Conservation (phyloP, 2,329 filamentous ascomycete genomes). For the Fusarium metavorans region DNA sequence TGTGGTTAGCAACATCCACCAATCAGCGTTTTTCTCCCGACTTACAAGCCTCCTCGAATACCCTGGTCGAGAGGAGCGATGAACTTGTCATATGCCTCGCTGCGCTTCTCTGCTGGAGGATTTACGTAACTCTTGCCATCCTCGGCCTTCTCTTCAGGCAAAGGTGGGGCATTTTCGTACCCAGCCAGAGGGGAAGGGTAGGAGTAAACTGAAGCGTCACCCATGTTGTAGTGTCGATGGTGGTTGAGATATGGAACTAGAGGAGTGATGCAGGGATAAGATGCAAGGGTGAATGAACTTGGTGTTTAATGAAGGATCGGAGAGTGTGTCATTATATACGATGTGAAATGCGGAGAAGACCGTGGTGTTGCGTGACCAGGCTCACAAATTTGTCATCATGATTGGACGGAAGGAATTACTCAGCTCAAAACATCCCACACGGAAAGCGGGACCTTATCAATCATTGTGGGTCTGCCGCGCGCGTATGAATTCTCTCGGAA, state of each 20-base stretch:
- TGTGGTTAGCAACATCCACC: neutral
- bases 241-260: neutral
- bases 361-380: neutral
- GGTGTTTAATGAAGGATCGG: neutral
- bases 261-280: neutral
- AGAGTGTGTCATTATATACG: neutral
- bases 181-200: conserved; percentile 66
- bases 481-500: neutral
- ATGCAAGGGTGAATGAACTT: neutral
- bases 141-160: conserved; percentile 69
- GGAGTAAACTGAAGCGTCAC: conserved; percentile 30
- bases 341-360: neutral
- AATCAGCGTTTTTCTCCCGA: conserved; percentile 19
- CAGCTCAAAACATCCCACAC: neutral
- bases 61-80: conserved; percentile 75
- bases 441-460: neutral
- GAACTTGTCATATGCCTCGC: conserved; percentile 78
- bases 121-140: conserved; percentile 86
- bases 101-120: conserved; percentile 68
- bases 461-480: neutral
- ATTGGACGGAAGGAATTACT: neutral
- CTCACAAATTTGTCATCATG: neutral
- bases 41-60: conserved; percentile 77
- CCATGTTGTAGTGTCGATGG: conserved; percentile 21
- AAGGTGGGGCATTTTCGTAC: conserved; percentile 66